Evolutionary conservation across 345 rosid genomes (phyloP).

Genomic region (Populus davidiana): DNA sequence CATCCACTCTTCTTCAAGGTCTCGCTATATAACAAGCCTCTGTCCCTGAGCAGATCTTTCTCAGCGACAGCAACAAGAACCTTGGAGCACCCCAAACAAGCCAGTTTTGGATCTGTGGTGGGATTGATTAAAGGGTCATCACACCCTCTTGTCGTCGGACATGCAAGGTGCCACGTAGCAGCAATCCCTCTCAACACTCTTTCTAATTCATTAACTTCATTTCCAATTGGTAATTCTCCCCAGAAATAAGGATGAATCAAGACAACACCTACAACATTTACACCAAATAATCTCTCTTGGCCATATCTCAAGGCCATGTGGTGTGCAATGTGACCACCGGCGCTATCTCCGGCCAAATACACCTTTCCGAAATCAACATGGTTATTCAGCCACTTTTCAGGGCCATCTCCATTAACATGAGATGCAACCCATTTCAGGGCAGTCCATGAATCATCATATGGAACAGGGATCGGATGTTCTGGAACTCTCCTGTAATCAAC

Average conservation of each 20-base stretch:
- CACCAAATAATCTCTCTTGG: background rate
- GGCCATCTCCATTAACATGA: constrained; percentile 15
- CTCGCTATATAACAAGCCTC: constrained; percentile 18
- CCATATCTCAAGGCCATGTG: constrained; percentile 19
- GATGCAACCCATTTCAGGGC: constrained; percentile 23
- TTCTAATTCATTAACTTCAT: background rate
- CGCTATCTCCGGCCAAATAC: constrained; percentile 40
- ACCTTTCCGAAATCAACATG: constrained; percentile 29
- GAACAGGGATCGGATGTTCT: constrained; percentile 19
- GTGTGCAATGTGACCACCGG: constrained; percentile 39
- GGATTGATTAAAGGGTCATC: constrained; percentile 25
- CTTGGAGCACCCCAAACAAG: constrained; percentile 11
- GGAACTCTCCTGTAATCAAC: constrained; percentile 23
- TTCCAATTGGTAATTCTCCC: constrained; percentile 18
- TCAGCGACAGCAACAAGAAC: constrained; percentile 18
- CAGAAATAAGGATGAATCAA: constrained; percentile 24
- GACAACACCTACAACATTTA: constrained; percentile 10
- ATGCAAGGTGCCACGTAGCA: constrained; percentile 10
- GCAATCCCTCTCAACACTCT: background rate
- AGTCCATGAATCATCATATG: constrained; percentile 27
- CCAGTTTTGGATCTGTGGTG: constrained; percentile 6
- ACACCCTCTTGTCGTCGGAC: constrained; percentile 19
- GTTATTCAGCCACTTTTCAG: constrained; percentile 34
- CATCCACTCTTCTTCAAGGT: constrained; percentile 18
- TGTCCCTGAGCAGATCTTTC: constrained; percentile 20